Conservation (phyloP, 495 filamentous ascomycete genomes). For the Penicillium arizonense region DNA sequence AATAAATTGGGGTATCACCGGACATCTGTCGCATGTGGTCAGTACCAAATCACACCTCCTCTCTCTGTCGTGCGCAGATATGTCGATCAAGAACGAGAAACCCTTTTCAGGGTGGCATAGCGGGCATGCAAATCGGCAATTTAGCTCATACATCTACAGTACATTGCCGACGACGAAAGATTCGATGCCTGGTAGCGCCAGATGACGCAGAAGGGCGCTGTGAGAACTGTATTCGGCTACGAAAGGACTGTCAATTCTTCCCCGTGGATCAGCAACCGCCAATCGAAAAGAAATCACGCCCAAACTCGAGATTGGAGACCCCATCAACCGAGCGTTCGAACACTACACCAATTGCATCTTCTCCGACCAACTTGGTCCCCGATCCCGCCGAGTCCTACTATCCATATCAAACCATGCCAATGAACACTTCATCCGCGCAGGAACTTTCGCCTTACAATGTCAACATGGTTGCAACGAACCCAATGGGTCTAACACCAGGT, state of each 20-base stretch:
- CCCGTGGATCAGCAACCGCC: slow-evolving; percentile 85
- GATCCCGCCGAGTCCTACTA: slow-evolving; percentile 43
- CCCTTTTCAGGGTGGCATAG: neutral
- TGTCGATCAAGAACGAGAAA: neutral
- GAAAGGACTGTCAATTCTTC: slow-evolving; percentile 94
- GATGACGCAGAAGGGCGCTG: slow-evolving; percentile 83
- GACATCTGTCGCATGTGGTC: slow-evolving; percentile 96
- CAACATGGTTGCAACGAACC: slow-evolving; percentile 28
- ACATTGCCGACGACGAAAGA: slow-evolving; percentile 93
- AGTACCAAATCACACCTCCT: slow-evolving; percentile 38
- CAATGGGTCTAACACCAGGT: slow-evolving; percentile 41
- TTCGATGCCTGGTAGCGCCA: slow-evolving; percentile 79
- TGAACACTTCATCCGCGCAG: slow-evolving; percentile 30
- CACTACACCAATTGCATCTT: slow-evolving; percentile 42
- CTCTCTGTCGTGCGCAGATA: neutral
- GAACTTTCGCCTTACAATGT: slow-evolving; percentile 38
- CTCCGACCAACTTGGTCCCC: slow-evolving; percentile 28
- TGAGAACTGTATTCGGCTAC: slow-evolving; percentile 92
- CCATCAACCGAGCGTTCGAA: slow-evolving; percentile 41
- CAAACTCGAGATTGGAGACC: slow-evolving; percentile 42
- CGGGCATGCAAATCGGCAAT: neutral
- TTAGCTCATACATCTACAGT: slow-evolving; percentile 49
- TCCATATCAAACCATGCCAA: slow-evolving; percentile 38
- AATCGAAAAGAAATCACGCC: slow-evolving; percentile 49
- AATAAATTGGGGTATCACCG: slow-evolving; percentile 98